These are phyloP conservation scores for Tulasnella sp. DNA, from an alignment of 768 basidiomycete species.

Conservation along the genomic window DNA sequence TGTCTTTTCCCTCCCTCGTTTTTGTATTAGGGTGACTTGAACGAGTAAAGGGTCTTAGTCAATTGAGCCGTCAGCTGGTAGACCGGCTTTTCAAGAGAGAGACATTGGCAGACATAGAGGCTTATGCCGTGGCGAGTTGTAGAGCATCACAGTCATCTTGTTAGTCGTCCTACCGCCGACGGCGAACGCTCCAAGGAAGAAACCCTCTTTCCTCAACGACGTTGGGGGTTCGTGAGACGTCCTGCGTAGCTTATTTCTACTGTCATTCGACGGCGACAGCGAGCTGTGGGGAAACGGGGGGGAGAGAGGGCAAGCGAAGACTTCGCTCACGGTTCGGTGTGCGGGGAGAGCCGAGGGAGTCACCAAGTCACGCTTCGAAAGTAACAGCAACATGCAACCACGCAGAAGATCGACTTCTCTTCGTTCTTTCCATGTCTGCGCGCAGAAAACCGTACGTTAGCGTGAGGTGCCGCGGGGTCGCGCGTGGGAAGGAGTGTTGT, in stretches of 20 bases:
- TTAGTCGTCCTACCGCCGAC: not conserved
- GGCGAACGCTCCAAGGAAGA: not conserved
- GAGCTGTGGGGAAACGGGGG: not conserved
- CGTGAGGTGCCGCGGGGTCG: conserved; percentile 16
- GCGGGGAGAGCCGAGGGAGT: conserved; percentile 11
- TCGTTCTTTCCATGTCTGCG: not conserved
- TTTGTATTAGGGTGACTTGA: not conserved
- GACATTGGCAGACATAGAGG: not conserved
- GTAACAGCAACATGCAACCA: not conserved
- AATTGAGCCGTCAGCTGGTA: conserved; percentile 1
- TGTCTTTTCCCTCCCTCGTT: not conserved
- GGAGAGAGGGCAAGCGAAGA: no score
- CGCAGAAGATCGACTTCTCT: not conserved
- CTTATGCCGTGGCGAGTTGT: no score
- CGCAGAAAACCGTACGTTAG: not conserved
- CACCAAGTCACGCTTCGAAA: not conserved
- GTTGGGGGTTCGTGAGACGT: not conserved
- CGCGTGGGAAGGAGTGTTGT: not conserved
- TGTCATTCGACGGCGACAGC: not conserved
- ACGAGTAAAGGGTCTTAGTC: conserved; percentile 5
- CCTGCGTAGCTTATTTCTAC: not conserved
- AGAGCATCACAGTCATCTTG: not conserved
- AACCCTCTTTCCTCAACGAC: not conserved
- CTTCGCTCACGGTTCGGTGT: conserved; percentile 4
- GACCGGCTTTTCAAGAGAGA: not conserved